Base-by-base conservation (phyloP, 495 filamentous ascomycete genomes). In the Daldinia decipiens region DNA sequence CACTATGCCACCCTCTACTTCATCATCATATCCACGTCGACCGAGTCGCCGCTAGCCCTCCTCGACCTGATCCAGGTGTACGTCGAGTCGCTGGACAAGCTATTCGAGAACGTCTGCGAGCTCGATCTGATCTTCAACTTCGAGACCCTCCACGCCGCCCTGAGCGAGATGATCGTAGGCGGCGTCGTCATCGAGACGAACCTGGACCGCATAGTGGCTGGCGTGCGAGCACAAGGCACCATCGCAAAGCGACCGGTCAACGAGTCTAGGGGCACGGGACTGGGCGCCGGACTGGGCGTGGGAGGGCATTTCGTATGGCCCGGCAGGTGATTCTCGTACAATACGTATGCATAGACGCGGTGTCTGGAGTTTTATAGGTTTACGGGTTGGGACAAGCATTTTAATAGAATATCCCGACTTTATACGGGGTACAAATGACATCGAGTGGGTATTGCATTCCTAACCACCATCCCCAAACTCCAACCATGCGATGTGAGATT, bases 101-200 rank as follows among this genome's bases (percentile, higher is more conserved):
- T 99, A 59, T 98, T 98, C 77, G 95, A 98, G 83, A 97, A 98
- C 74, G 95, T 99, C 26, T 99, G 95, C 84, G 95, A 99, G 80
- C 82, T 99, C 54, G 95, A 99, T 77, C 85, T 99, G 60, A 99
- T 98, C 79, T 99, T 98, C 82, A 97, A 97, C 72, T 99, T 97
- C 78, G 95, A 99, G 86, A 94, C 93, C 31, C 87, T 98, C 78
- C 95, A 99, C 82, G 92, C 95, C 5, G 88, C 91, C 26, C 83
- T 99, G 24, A 87, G 88, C 71, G 95, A 99, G 87, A 96, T 99
- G 92, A 90, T 99, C 59, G 91, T 98, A 4, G 95, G 96, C 12
- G 95, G 95, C 2, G 93, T 98, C 43, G 96, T 98, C 31, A 89
- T 98, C 27, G 95, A 99, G 82, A 99, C 96, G 34, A 90, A 90